Evolutionary conservation across 2,329 filamentous ascomycete genomes (phyloP).

Genomic region (Claviceps sp.): DNA sequence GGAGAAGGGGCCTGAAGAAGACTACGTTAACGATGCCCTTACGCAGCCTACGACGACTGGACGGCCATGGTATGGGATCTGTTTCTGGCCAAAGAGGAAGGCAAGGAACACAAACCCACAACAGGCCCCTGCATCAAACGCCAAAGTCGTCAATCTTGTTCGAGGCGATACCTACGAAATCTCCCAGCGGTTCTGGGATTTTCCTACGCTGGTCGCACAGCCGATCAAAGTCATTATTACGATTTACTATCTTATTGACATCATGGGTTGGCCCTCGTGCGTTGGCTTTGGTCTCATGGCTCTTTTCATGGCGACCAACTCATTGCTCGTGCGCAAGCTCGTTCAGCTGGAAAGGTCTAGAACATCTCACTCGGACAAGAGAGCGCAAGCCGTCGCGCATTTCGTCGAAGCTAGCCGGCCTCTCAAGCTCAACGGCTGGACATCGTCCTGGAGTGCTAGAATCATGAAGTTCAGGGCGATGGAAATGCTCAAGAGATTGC

Average conservation of each 20-base stretch:
- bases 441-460: constrained; percentile 21
- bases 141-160: constrained; percentile 82
- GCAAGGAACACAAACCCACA: constrained; percentile 12
- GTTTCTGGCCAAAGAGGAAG: constrained; percentile 10
- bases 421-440: constrained; percentile 28
- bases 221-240: constrained; percentile 67
- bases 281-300: constrained; percentile 58
- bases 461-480: constrained; percentile 22
- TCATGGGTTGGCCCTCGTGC: constrained; percentile 70
- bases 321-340: constrained; percentile 49
- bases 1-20: constrained; percentile 18
- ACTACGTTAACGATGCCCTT: neutral
- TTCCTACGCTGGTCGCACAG: constrained; percentile 59
- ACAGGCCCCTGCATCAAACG: constrained; percentile 57
- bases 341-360: constrained; percentile 57
- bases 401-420: constrained; percentile 80
- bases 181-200: constrained; percentile 79
- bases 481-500: constrained; percentile 24
- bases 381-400: constrained; percentile 69
- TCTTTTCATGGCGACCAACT: constrained; percentile 56
- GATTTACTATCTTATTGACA: constrained; percentile 45
- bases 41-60: constrained; percentile 1
- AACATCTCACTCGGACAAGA: constrained; percentile 60
- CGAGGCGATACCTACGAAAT: constrained; percentile 72
- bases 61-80: constrained; percentile 10